Evolutionary conservation across 1,139 yeast genomes (phyloP).

Genomic region (Barnettozyma hawaiiensis): DNA sequence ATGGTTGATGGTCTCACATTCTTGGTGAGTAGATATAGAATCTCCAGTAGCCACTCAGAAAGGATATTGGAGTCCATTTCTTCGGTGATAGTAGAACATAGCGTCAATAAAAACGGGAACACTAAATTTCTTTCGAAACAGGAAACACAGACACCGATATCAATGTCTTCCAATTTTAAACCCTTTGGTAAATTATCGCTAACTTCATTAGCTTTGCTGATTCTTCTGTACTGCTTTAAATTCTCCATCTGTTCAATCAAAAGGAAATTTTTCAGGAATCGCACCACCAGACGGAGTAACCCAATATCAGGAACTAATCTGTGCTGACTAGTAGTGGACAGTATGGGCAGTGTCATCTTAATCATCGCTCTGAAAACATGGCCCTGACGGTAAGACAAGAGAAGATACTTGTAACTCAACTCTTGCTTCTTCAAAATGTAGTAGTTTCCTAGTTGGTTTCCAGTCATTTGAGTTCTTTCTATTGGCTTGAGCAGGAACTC

Average conservation of each 20-base stretch:
- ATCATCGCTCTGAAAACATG: constrained; percentile 63
- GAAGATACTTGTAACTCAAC: constrained; percentile 60
- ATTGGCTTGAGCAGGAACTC: constrained; percentile 89
- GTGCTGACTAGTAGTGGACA: constrained; percentile 47
- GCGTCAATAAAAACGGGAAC: constrained; percentile 60
- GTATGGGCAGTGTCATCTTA: constrained; percentile 61
- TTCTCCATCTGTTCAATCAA: constrained; percentile 66
- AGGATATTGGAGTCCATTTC: constrained; percentile 60
- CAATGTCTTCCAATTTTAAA: constrained; percentile 59
- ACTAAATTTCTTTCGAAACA: constrained; percentile 67
- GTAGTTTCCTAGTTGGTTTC: constrained; percentile 53
- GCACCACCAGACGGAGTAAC: constrained; percentile 64
- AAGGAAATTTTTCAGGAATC: constrained; percentile 68
- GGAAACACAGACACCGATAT: constrained; percentile 50
- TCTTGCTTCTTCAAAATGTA: constrained; percentile 64
- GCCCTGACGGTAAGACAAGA: constrained; percentile 56
- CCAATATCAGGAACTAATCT: constrained; percentile 71
- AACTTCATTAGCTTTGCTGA: constrained; percentile 25
- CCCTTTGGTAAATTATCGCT: constrained; percentile 48
- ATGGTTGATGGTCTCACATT: constrained; percentile 42
- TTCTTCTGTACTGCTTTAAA: constrained; percentile 39
- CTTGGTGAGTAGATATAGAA: constrained; percentile 56
- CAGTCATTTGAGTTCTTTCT: constrained; percentile 32
- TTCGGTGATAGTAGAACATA: constrained; percentile 57
- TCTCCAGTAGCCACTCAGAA: constrained; percentile 63